Base-by-base conservation (phyloP, 345 rosid species). In the Corymbia maculata region DNA sequence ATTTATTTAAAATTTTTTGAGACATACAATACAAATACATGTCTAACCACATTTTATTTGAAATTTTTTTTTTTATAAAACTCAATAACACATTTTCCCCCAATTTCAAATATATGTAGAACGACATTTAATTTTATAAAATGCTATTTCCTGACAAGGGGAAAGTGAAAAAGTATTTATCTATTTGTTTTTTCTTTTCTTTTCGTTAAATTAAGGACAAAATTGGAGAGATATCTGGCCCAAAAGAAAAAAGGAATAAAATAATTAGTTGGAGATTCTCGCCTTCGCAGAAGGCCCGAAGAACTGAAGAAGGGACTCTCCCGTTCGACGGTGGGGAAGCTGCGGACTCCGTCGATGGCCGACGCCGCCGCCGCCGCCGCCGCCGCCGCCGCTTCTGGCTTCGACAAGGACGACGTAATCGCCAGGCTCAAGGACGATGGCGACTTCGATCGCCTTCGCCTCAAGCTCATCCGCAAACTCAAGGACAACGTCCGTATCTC, bases 401-500 rank as follows among this genome's bases (percentile, higher is more conserved):
- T 94, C 45, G 93, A 91, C 91, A 96, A 95, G 89, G 99, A 94
- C 66, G 95, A 95, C 36, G 97, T 97, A 11, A 93, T 97, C 24
- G 90, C 92, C 36, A 96, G 96, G 90, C 96, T 97, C 57, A 97
- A 95, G 87, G 99, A 96, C 89, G 99, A 96, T 85, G 89, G 91
- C 44, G 91, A 90, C 55, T 90, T 90, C 88, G 91, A 90, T 86
- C 92, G 93, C 53, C 99, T 97, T 88, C 99, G 99, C 88, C 97
- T 95, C 92, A 90, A 92, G 86, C 94, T 95, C 92, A 94, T 94
- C 89, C 99, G 97, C 93, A 96, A 95, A 89, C 97, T 97, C 94
- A 95, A 96, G 89, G 96, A 94, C 9, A 94, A 95, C 61, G 99
- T 97, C 85, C 24, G 2, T 45, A 28, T 26, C 21, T 24, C 89